Conservation (phyloP, 495 filamentous ascomycete genomes). For the Trichodelitschia bisporula region DNA sequence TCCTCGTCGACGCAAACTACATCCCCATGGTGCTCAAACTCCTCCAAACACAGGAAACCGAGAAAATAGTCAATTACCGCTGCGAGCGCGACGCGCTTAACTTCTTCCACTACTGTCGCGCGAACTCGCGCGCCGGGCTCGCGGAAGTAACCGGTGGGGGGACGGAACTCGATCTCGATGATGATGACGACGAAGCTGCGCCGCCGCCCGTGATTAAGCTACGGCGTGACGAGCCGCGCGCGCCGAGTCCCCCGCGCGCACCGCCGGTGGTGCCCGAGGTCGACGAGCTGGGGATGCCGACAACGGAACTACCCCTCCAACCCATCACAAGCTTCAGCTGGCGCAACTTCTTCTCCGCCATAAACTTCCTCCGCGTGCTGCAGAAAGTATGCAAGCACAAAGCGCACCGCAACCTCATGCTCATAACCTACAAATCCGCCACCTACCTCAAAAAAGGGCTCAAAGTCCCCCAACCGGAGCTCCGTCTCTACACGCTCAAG, state of each 20-base stretch:
- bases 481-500: constrained; percentile 87
- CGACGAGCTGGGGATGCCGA: constrained; percentile 65
- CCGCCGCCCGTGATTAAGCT: constrained; percentile 50
- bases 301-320: constrained; percentile 30
- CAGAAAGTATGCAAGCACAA: constrained; percentile 93
- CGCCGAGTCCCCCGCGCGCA: constrained; percentile 1
- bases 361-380: constrained; percentile 85
- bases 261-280: constrained; percentile 30
- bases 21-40: constrained; percentile 78
- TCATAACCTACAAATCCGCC: constrained; percentile 84
- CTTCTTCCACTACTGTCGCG: constrained; percentile 69
- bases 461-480: constrained; percentile 65
- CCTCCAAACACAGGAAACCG: constrained; percentile 78
- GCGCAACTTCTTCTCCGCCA: constrained; percentile 78
- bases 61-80: constrained; percentile 61
- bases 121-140: constrained; percentile 9
- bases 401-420: constrained; percentile 73
- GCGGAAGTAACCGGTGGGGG: constrained; percentile 5
- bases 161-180: constrained; percentile 9
- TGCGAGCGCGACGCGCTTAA: constrained; percentile 67
- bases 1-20: constrained; percentile 83
- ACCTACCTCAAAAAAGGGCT: constrained; percentile 72
- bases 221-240: constrained; percentile 7
- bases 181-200: constrained; percentile 42
- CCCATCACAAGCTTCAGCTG: constrained; percentile 79